Conservation (phyloP, 768 basidiomycete genomes). For the Phylloporus rhodoxanthus region DNA sequence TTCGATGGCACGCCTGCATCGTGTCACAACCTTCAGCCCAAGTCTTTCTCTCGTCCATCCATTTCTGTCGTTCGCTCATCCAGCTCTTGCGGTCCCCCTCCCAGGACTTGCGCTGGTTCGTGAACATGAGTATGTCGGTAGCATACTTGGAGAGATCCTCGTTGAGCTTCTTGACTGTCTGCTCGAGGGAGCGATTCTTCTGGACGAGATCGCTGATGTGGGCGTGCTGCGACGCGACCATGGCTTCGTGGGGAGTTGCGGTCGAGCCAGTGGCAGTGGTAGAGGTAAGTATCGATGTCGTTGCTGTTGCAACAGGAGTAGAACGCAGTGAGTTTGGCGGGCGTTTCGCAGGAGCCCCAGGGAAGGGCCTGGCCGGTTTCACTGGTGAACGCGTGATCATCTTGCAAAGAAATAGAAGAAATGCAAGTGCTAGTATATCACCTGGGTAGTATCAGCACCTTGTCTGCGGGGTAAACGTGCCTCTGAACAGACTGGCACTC, state of each 20-base stretch:
- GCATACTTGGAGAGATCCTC: constrained; percentile 40
- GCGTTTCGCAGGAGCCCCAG: constrained; percentile 14
- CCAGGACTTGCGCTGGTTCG: constrained; percentile 34
- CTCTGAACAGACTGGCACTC: constrained; percentile 1
- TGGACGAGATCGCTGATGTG: constrained; percentile 74
- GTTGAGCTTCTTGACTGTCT: constrained; percentile 49
- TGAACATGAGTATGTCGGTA: constrained; percentile 30
- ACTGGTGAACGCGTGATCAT: constrained; percentile 29
- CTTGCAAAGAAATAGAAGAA: not conserved
- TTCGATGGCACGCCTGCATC: constrained; percentile 56
- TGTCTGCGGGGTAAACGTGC: not conserved
- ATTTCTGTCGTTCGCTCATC: constrained; percentile 31
- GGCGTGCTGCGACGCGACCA: constrained; percentile 55
- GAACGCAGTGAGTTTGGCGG: constrained; percentile 20
- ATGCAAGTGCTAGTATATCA: not conserved
- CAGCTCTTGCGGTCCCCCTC: constrained; percentile 25
- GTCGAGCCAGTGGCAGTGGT: constrained; percentile 26
- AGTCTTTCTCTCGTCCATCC: constrained; percentile 47
- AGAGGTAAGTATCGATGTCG: constrained; percentile 24
- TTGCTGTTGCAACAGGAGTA: constrained; percentile 14
- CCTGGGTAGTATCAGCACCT: constrained; percentile 1
- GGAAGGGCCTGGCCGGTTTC: constrained; percentile 14
- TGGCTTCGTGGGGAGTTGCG: constrained; percentile 36
- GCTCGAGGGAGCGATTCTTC: constrained; percentile 58
- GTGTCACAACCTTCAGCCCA: constrained; percentile 63